Evolutionary conservation across 2,329 filamentous ascomycete species (phyloP).

Genomic region (Hymenoscyphus occultus): DNA sequence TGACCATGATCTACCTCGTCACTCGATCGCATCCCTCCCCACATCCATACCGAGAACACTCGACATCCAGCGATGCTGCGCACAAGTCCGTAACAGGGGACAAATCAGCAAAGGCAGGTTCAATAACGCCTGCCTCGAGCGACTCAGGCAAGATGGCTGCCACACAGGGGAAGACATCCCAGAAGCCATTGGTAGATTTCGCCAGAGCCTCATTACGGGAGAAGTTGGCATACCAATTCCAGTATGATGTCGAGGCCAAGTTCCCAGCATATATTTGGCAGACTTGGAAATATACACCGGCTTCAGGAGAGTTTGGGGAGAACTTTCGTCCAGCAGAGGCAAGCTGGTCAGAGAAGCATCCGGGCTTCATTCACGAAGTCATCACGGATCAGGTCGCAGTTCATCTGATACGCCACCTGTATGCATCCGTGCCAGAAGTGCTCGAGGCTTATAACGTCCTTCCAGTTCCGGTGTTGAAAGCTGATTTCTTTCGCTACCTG

Average conservation of each 20-base stretch:
- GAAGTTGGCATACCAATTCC: conserved; percentile 90
- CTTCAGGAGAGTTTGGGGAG: conserved; percentile 69
- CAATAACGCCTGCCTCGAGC: conserved; percentile 20
- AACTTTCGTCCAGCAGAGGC: conserved; percentile 79
- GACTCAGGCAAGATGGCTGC: conserved; percentile 7
- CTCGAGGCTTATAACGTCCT: conserved; percentile 72
- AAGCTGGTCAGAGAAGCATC: conserved; percentile 84
- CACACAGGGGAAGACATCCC: conserved; percentile 12
- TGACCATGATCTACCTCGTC: conserved; percentile 68
- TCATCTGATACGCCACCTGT: conserved; percentile 80
- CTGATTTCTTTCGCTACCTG: conserved; percentile 69
- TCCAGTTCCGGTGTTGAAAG: conserved; percentile 72
- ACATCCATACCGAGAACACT: conserved; percentile 13
- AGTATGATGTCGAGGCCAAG: conserved; percentile 82
- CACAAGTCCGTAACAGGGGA: conserved; percentile 8
- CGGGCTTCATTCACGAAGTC: conserved; percentile 92
- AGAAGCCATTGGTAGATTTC: conserved; percentile 49
- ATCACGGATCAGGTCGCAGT: conserved; percentile 87
- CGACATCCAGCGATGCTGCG: background rate
- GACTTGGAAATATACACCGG: conserved; percentile 89
- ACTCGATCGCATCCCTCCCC: conserved; percentile 52
- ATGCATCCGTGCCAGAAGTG: conserved; percentile 76
- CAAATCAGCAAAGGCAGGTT: conserved; percentile 18
- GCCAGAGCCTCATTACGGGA: conserved; percentile 68
- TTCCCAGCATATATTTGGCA: conserved; percentile 99